Evolutionary conservation across 1,284 basidiomycete genomes (phyloP).

Genomic region (Schizopora paradoxa): DNA sequence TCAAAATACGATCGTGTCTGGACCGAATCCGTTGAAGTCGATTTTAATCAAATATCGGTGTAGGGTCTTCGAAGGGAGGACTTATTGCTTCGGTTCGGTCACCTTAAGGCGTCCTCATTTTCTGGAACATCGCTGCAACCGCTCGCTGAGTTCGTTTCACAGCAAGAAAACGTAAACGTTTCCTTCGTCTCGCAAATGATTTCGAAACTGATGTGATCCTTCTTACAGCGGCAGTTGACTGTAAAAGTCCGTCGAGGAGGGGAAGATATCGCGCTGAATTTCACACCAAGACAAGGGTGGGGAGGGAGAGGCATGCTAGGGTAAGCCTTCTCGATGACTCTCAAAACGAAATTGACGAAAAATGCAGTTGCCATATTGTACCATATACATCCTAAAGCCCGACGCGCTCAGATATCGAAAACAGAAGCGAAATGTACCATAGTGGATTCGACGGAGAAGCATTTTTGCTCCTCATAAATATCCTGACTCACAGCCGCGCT

Average conservation of each 20-base stretch:
- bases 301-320: constrained; percentile 79
- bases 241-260: constrained; percentile 38
- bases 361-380: constrained; percentile 24
- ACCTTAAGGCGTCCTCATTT: constrained; percentile 50
- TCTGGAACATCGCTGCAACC: constrained; percentile 50
- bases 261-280: constrained; percentile 35
- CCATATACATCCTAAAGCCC: constrained; percentile 17
- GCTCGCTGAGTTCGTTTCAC: constrained; percentile 63
- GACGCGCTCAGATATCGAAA: not conserved
- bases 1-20: constrained; percentile 3
- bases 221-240: constrained; percentile 32
- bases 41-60: constrained; percentile 4
- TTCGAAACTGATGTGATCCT: constrained; percentile 2
- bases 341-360: not conserved
- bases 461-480: not conserved
- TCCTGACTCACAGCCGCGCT: not conserved
- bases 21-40: constrained; percentile 10
- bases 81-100: constrained; percentile 68
- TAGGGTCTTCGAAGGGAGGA: constrained; percentile 72
- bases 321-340: constrained; percentile 35
- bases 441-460: not conserved
- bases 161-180: constrained; percentile 66
- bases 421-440: not conserved
- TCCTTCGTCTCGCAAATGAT: no score
- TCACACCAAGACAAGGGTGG: constrained; percentile 60